Percentiles rank a stretch among this genome's conserved stretches.
Evolutionary conservation across 768 basidiomycete genomes (phyloP).

Genomic region (Amanita rimosa): DNA sequence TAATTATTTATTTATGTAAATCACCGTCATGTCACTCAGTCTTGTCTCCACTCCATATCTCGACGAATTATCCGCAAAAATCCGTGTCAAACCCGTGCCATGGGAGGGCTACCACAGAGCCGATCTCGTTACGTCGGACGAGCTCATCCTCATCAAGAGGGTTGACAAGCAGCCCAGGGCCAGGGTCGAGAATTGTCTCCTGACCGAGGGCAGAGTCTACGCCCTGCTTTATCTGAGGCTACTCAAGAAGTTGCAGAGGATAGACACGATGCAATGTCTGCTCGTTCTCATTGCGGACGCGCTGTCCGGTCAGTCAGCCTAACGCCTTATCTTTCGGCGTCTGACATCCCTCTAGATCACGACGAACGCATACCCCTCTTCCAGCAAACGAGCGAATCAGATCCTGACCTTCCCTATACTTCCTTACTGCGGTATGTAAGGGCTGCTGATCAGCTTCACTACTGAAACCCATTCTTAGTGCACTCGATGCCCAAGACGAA

Average conservation of each 20-base stretch:
- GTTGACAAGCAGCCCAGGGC: conserved; percentile 73
- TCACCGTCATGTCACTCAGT: conserved; percentile 48
- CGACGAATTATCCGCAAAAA: conserved; percentile 81
- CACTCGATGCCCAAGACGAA: conserved; percentile 80
- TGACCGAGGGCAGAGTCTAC: conserved; percentile 77
- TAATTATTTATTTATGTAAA: too few relatives aligned
- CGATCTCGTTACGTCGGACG: conserved; percentile 78
- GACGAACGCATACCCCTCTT: conserved; percentile 81
- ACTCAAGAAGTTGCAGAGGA: conserved; percentile 71
- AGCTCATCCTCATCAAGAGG: conserved; percentile 80
- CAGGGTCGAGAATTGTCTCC: conserved; percentile 64
- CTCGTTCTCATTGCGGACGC: conserved; percentile 86
- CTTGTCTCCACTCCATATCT: conserved; percentile 77
- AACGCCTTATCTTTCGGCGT: too few relatives aligned
- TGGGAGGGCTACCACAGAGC: conserved; percentile 96
- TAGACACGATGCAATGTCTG: conserved; percentile 82
- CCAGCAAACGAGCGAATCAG: conserved; percentile 43
- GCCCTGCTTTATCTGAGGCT: conserved; percentile 84
- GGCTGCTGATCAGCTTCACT: neutral
- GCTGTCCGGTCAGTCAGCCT: conserved; percentile 23
- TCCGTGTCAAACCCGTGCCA: conserved; percentile 81
- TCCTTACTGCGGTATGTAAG: conserved; percentile 59
- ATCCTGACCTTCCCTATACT: conserved; percentile 70
- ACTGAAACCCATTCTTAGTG: conserved; percentile 27
- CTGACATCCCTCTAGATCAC: conserved; percentile 36